These are phyloP conservation scores for Dalbergia oliveri DNA, from an alignment of 306 rosid species.

Conservation along the genomic window DNA sequence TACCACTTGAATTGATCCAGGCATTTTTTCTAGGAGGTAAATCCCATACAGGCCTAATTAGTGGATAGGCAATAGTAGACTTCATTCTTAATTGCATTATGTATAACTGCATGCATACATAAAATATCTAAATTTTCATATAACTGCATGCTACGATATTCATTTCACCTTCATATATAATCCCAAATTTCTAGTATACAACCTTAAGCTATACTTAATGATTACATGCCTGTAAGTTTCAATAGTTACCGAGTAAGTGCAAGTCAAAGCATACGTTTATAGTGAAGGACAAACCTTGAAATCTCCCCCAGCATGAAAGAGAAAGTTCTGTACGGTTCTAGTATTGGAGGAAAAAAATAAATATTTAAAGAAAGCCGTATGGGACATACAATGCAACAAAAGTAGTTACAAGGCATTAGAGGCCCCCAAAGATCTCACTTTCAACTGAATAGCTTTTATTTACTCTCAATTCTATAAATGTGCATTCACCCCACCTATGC, in stretches of 20 bases:
- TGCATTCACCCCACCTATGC: neutral
- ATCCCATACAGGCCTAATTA: neutral
- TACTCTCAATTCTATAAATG: constrained; percentile 41
- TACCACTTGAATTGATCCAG: neutral
- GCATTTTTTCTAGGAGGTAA: neutral
- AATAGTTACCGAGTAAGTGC: constrained; percentile 18
- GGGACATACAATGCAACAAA: constrained; percentile 38
- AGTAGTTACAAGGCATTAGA: constrained; percentile 40
- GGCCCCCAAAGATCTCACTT: constrained; percentile 45
- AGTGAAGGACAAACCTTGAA: constrained; percentile 26
- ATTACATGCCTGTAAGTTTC: neutral
- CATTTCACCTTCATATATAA: neutral
- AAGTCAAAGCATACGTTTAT: constrained; percentile 30
- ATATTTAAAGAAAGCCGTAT: constrained; percentile 42
- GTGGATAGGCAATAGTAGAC: neutral
- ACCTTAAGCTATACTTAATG: neutral
- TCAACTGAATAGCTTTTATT: constrained; percentile 30
- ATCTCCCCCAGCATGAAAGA: constrained; percentile 53
- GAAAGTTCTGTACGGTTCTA: constrained; percentile 48
- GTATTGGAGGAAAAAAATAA: neutral
- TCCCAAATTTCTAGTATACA: neutral
- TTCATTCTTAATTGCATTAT: too few species aligned
- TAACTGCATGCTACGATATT: neutral
- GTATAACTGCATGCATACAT: neutral
- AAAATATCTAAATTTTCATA: neutral